A percentile compares a stretch with the other conserved stretches of the same genome.
Evolutionary conservation across 1,284 basidiomycete genomes (phyloP).

Genomic region (Tranzscheliella williamsii): DNA sequence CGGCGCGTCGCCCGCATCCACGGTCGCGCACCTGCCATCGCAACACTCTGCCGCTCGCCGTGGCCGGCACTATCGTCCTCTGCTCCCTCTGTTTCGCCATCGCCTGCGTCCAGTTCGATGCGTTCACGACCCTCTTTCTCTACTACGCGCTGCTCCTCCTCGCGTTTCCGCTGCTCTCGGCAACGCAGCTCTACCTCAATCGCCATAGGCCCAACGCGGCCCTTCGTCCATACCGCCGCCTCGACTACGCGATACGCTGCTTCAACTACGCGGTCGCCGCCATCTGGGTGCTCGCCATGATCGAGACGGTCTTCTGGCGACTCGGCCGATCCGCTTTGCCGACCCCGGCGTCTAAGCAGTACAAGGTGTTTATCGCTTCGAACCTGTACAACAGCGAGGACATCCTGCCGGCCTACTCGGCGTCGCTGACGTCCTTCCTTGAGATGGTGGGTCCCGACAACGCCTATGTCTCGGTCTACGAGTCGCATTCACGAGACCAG

Average conservation of each 20-base stretch:
- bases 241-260: background rate
- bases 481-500: slow-evolving; percentile 66
- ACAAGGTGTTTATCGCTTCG: slow-evolving; percentile 42
- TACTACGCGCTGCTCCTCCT: slow-evolving; percentile 22
- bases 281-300: slow-evolving; percentile 18
- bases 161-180: slow-evolving; percentile 4
- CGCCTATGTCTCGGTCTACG: slow-evolving; percentile 68
- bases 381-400: slow-evolving; percentile 50
- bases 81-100: slow-evolving; percentile 12
- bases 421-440: slow-evolving; percentile 29
- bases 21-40: too few relatives aligned
- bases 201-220: background rate
- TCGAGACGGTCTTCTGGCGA: slow-evolving; percentile 20
- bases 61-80: slow-evolving; percentile 8
- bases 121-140: slow-evolving; percentile 26
- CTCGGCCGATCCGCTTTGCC: background rate
- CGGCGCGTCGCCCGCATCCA: too few relatives aligned
- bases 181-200: background rate
- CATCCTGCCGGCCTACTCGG: slow-evolving; percentile 38
- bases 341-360: background rate
- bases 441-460: slow-evolving; percentile 64
- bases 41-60: too few relatives aligned
- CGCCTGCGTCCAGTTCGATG: slow-evolving; percentile 27
- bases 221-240: slow-evolving; percentile 1
- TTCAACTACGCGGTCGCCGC: slow-evolving; percentile 9